Conservation (phyloP, 2,329 filamentous ascomycete species). For the Rutstroemia sp. region DNA sequence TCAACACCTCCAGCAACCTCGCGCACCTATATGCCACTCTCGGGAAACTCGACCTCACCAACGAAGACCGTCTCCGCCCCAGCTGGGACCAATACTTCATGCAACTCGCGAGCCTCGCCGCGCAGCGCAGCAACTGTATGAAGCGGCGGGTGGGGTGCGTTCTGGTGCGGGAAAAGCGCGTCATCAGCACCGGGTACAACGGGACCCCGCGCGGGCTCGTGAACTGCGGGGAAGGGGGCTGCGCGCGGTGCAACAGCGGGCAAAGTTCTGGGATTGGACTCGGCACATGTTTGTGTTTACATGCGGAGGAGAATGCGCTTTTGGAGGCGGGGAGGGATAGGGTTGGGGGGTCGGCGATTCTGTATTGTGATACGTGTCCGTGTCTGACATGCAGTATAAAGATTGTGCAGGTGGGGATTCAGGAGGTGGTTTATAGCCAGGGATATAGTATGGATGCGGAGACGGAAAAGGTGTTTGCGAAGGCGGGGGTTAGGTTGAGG, state of each 20-base stretch:
- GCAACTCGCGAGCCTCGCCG: constrained; percentile 86
- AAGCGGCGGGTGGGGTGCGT: constrained; percentile 94
- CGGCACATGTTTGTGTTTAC: constrained; percentile 88
- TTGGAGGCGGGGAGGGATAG: constrained; percentile 89
- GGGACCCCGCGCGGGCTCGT: constrained; percentile 83
- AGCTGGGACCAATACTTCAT: constrained; percentile 98
- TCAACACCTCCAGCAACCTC: constrained; percentile 74
- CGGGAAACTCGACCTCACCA: constrained; percentile 65
- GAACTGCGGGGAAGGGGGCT: constrained; percentile 92
- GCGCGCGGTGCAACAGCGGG: constrained; percentile 75
- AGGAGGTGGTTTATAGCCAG: constrained; percentile 90
- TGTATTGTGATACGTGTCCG: constrained; percentile 95
- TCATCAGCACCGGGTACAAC: constrained; percentile 95
- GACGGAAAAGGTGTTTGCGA: constrained; percentile 72
- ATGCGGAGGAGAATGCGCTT: constrained; percentile 95
- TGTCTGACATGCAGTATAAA: constrained; percentile 98
- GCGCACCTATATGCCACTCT: constrained; percentile 66
- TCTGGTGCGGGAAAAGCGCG: constrained; percentile 74
- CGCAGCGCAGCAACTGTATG: constrained; percentile 94
- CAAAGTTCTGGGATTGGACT: constrained; percentile 63
- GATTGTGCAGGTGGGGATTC: constrained; percentile 93
- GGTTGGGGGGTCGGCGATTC: constrained; percentile 70
- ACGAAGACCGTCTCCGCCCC: constrained; percentile 74
- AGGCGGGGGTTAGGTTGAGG: constrained; percentile 76
- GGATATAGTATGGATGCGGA: constrained; percentile 90